Evolutionary conservation across 257 asterid genomes (phyloP), one percentile per base, ranked within the genome.

Genomic region (Nicotiana attenuata): DNA sequence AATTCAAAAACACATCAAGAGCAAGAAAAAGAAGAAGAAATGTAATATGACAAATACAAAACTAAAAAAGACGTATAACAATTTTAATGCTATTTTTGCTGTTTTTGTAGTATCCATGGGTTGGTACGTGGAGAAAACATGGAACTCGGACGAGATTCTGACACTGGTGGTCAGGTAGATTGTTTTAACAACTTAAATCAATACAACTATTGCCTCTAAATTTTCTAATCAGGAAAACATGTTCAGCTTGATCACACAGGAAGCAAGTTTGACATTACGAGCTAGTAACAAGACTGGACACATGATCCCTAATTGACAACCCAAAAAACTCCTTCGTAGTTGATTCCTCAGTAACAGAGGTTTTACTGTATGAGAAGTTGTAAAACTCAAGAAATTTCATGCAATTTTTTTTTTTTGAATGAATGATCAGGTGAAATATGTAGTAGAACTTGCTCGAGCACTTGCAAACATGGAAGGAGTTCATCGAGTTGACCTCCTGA

Each of bases 101-200:
- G 67, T 84, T 84, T 82, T 16, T 85, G 90, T 77, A 92, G 97
- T 89, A 88, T 89, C 77, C 97, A 92, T 6, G 95, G 96, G 63
- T 87, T 91, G 93, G 89, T 91, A 81, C 91, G 96, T 14, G 96
- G 96, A 81, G 93, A 91, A 86, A 87, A 91, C 89, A 88, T 92
- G 97, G 94, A 92, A 86, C 96, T 90, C 52, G 94, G 96, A 81
- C 88, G 94, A 56, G 96, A 92, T 85, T 89, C 94, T 59, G 97
- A 91, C 85, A 90, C 97, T 6, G 96, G 96, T 82, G 96, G 97
- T 60, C 94, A 91, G 93, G 91, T 90, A 87, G 13, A 20, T 69
- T 69, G 78, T 41, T 41, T 28, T 15, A 28, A 64, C n/a, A 26
- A 28, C n/a, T 64, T 71, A 6, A 38, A 22, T 69, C 77, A 11